Evolutionary conservation across 2,329 filamentous ascomycete species (phyloP), one percentile per base, ranked within the genome.

Genomic region (Didymella sp.): DNA sequence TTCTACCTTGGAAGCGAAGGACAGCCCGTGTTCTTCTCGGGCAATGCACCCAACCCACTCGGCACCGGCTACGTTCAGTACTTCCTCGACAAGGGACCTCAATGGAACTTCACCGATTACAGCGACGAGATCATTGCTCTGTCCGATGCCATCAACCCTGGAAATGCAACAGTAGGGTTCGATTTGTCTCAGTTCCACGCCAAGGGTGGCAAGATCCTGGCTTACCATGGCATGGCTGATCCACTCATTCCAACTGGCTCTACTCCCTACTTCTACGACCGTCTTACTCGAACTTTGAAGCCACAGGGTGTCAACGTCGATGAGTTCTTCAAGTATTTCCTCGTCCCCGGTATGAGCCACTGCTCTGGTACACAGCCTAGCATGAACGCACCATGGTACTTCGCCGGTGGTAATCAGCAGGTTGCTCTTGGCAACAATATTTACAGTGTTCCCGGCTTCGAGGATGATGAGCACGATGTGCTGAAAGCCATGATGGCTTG

Each of bases 261-360:
- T 19, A 81, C 80, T 2, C 77, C 81, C 9, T 82, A 82, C 67
- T 87, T 78, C 65, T 82, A 84, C 69, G 74, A 78, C 17, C 76
- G 79, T 15, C 78, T 84, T 1, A 44, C 67, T n/a, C 69, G 68
- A 6, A 71, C 71, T 0, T 56, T 80, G 22, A 56, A 69, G n/a
- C 72, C 75, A 0, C 57, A 63, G 12, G 76, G 73, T 19, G 64
- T 77, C 27, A 60, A 76, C 3, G 58, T 79, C 1, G 73, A 78
- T 40, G 64, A 68, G 15, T 81, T 77, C 64, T 80, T 74, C 66
- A 74, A 77, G 42, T 74, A 77, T 64, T 80, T 80, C 68, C 60
- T 77, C 19, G 75, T 80, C 11, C 78, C 78, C 2, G 78, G 78
- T 7, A 80, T 80, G 78, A 65, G 72, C 30, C 78, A 80, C 60